Evolutionary conservation across 768 basidiomycete species (phyloP).

Genomic region (Boletus fagicola): DNA sequence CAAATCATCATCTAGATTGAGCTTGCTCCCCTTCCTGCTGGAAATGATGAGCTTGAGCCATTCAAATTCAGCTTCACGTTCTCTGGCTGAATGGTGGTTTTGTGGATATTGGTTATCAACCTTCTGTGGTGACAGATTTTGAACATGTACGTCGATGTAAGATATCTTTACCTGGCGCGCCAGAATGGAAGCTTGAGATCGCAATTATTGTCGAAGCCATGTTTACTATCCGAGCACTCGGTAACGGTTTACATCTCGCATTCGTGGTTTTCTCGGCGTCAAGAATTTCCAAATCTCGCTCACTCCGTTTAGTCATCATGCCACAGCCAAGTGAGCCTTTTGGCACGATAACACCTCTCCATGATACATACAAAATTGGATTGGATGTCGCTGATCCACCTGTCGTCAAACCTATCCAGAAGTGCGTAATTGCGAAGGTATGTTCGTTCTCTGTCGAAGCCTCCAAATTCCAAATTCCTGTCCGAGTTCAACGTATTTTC

Average conservation of each 20-base stretch:
- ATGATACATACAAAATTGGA: neutral
- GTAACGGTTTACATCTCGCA: too few relatives aligned
- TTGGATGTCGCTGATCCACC: neutral
- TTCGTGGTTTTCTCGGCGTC: too few relatives aligned
- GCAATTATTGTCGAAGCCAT: neutral
- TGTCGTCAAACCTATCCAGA: neutral
- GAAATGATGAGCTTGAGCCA: conserved; percentile 1
- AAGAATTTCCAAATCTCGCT: neutral
- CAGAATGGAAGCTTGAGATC: neutral
- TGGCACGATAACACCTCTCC: neutral
- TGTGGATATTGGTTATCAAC: neutral
- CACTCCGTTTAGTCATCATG: neutral
- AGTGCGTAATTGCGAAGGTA: neutral
- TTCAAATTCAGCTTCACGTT: conserved; percentile 11
- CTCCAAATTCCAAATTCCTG: neutral
- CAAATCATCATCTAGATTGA: conserved; percentile 1
- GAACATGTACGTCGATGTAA: neutral
- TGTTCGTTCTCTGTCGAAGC: neutral
- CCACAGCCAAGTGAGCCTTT: neutral
- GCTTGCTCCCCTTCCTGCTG: conserved; percentile 1
- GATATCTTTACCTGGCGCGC: neutral
- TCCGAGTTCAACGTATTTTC: neutral
- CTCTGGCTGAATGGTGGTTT: neutral
- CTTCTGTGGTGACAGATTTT: neutral
- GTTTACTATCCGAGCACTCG: neutral